Base-by-base conservation (phyloP, 2,329 filamentous ascomycete genomes). In the Microsporum audouinii region DNA sequence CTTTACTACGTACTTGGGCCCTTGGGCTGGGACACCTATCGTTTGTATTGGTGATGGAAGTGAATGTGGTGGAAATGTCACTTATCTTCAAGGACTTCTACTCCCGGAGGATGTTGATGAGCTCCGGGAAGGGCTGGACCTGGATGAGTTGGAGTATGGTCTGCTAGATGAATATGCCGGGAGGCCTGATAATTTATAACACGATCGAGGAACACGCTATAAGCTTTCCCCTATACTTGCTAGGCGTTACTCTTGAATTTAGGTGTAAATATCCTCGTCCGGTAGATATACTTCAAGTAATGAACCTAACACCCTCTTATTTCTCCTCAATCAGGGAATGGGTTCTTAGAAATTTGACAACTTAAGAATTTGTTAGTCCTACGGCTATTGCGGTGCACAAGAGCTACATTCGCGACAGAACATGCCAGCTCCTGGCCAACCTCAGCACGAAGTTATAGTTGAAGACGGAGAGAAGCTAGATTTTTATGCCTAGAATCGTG, bases 341-440 rank as follows among this genome's bases (percentile, higher is more conserved):
- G 70, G 64, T 72, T 58, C 64, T 73, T 31, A 67, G 72, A 39
- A 73, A 73, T 61, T 31, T 72, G 51, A 71, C 70, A 1, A 71
- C 65, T 3, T 68, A 68, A 38, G 65, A 72, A 49, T 72, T 69
- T 29, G 68, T 73, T 41, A 67, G 67, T 51, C 58, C 68, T 6
- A 66, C 69, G 57, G 66, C 65, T 1, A 66, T 72, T 47, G 70
- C 67, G 5, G 57, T 71, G 2, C 65, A 67, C 27, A 58, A 65
- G 33, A 63, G 68, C 57, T 67, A 65, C 51, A 67, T 72, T 36
- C 60, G 65, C 23, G 70, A 71, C 6, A 36, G 34, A 36, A 36
- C 34, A 36, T 36, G 34, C 34, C 34, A 5, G 34, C 34, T 36
- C 34, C 34, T 36, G 34, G 34, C 34, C 34, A 36, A 36, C 34